Evolutionary conservation across 805 yeast genomes (phyloP).

Genomic region (Pichia paraexigua): DNA sequence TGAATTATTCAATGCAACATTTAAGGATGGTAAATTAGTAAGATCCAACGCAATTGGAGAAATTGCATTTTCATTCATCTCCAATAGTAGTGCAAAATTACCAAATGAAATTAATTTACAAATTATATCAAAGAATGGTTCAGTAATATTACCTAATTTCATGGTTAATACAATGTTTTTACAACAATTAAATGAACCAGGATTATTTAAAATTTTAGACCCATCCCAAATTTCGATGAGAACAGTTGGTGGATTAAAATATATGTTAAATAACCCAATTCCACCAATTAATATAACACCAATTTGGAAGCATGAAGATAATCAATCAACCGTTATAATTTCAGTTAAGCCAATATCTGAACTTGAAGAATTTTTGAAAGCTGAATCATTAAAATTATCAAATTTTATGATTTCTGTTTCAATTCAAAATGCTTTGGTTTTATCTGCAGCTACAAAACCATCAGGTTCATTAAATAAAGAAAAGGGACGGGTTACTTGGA

Average conservation of each 20-base stretch:
- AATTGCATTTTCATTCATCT: constrained; percentile 66
- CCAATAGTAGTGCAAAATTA: constrained; percentile 24
- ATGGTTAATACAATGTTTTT: constrained; percentile 48
- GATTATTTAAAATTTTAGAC: constrained; percentile 33
- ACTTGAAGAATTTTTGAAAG: constrained; percentile 28
- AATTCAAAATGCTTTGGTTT: constrained; percentile 51
- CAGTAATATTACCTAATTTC: constrained; percentile 33
- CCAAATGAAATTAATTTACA: constrained; percentile 36
- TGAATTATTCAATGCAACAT: constrained; percentile 73
- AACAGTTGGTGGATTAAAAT: constrained; percentile 77
- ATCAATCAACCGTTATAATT: constrained; percentile 79
- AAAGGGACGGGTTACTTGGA: constrained; percentile 81
- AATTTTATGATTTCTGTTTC: constrained; percentile 57
- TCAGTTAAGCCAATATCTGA: constrained; percentile 51
- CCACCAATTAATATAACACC: constrained; percentile 73
- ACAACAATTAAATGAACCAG: constrained; percentile 27
- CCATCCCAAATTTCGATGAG: constrained; percentile 48
- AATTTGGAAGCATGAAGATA: constrained; percentile 82
- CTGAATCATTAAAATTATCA: constrained; percentile 36
- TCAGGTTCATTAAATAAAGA: constrained; percentile 87
- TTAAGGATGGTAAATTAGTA: constrained; percentile 55
- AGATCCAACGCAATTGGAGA: constrained; percentile 74
- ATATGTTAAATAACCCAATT: constrained; percentile 43
- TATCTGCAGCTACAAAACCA: constrained; percentile 82
- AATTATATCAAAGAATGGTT: constrained; percentile 33